Conservation (phyloP, 495 filamentous ascomycete species). For the Aspergillus avenaceus region DNA sequence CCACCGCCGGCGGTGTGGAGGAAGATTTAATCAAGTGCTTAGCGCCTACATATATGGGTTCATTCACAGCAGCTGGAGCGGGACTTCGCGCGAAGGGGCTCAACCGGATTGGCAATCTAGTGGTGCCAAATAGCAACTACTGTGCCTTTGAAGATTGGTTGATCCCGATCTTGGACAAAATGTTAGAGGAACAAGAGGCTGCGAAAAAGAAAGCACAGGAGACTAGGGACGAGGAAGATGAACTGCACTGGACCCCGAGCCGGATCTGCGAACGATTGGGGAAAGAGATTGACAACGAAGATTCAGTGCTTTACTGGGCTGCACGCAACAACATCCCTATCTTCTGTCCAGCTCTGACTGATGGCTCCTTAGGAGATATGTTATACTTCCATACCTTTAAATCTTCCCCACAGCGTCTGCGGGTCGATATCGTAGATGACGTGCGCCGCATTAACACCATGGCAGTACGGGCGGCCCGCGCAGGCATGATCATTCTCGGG, state of each 20-base stretch:
- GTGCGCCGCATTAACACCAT: conserved; percentile 87
- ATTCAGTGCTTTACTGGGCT: conserved; percentile 90
- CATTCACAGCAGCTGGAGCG: conserved; percentile 71
- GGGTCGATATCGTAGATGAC: conserved; percentile 85
- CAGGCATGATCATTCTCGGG: conserved; percentile 91
- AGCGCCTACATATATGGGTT: conserved; percentile 85
- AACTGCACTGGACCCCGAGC: conserved; percentile 84
- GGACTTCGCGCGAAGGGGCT: conserved; percentile 75
- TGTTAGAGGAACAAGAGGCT: conserved; percentile 90
- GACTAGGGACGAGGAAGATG: conserved; percentile 56
- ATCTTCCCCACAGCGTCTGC: conserved; percentile 68
- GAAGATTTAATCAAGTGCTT: conserved; percentile 99
- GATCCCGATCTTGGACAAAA: conserved; percentile 80
- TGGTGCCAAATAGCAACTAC: conserved; percentile 97
- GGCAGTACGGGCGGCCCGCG: conserved; percentile 73
- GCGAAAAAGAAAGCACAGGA: conserved; percentile 44
- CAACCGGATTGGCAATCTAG: conserved; percentile 91
- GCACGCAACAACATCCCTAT: conserved; percentile 90
- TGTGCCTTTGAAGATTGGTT: conserved; percentile 98
- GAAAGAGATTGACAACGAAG: conserved; percentile 85
- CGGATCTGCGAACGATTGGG: conserved; percentile 83
- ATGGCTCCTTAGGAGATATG: conserved; percentile 95
- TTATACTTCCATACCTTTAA: conserved; percentile 95
- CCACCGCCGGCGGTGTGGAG: conserved; percentile 93
- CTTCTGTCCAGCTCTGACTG: conserved; percentile 93